These are phyloP conservation scores for Polytrichum formosum DNA, from an alignment of 225 moss, liverwort and hornwort species.

Conservation along the genomic window DNA sequence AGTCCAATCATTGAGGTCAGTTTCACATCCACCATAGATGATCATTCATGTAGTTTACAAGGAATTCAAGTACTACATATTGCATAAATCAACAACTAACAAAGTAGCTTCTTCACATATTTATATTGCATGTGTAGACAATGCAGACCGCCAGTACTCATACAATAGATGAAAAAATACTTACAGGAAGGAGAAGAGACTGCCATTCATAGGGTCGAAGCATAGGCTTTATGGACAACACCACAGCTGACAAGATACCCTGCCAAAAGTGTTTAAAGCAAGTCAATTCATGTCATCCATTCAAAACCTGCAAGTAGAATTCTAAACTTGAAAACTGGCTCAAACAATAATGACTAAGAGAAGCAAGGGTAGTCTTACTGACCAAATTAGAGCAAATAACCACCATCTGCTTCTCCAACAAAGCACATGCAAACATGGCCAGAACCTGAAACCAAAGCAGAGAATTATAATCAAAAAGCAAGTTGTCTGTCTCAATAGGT, in stretches of 20 bases:
- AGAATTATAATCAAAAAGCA: not conserved
- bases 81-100: no score
- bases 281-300: no score
- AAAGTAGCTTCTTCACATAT: no score
- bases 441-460: slow-evolving; percentile 55
- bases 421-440: slow-evolving; percentile 73
- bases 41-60: no score
- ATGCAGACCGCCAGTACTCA: not conserved
- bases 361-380: slow-evolving; percentile 8
- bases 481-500: not conserved
- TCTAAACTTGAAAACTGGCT: no score
- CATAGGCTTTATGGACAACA: slow-evolving; percentile 93
- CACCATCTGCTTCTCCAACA: slow-evolving; percentile 97
- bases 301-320: no score
- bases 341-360: no score
- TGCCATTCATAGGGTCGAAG: slow-evolving; percentile 97
- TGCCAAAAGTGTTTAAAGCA: slow-evolving; percentile 23
- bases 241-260: slow-evolving; percentile 88
- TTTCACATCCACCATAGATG: no score
- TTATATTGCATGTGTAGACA: no score
- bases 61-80: no score
- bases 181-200: slow-evolving; percentile 91
- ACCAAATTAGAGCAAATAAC: slow-evolving; percentile 96
- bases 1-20: not conserved
- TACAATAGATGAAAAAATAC: slow-evolving; percentile 14